Evolutionary conservation across 352 stramenopile species (phyloP), one percentile per base, ranked within the genome.

Genomic region (Globisporangium radiosum): DNA sequence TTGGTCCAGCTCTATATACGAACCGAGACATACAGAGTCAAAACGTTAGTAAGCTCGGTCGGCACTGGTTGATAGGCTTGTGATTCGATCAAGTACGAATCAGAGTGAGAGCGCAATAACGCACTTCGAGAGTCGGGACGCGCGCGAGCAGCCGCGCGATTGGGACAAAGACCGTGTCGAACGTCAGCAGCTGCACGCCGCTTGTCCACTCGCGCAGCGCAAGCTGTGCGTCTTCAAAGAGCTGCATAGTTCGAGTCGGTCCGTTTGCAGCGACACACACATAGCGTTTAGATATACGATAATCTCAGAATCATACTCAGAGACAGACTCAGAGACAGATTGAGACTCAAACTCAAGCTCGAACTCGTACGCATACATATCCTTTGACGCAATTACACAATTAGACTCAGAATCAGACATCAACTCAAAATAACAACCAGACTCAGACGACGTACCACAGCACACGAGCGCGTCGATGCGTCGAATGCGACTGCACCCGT

Each of bases 131-230:
- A 7, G 60, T 49, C 2, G 82, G 74, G 0, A 94, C 51, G 4
- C 45, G 69, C 7, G 71, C 68, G 17, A 94, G 62, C 36, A 87
- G 60, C 2, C 67, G 61, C 3, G 72, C 59, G 37, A 94, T 90
- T 4, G 77, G 85, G 0, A 73, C 49, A 19, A 89, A 86, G 10
- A 94, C 78, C 5, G 79, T 79, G 60, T 89, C 79, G 52, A 85
- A 92, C 36, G 79, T 87, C n/a, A 91, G 66, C 19, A 72, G 70
- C 60, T 94, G 85, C 1, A 69, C 82, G 0, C 78, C 68, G 6
- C 68, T 68, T 14, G 76, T 86, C 77, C 77, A 85, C 10, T 65
- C 70, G 43, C 64, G 64, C 54, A 87, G 52, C 3, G 71, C 62
- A 37, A 64, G 64, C 53, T 84, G 72, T 55, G 69, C 74, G 40